Evolutionary conservation across 306 rosid species (phyloP).

Genomic region (Casuarina glauca): DNA sequence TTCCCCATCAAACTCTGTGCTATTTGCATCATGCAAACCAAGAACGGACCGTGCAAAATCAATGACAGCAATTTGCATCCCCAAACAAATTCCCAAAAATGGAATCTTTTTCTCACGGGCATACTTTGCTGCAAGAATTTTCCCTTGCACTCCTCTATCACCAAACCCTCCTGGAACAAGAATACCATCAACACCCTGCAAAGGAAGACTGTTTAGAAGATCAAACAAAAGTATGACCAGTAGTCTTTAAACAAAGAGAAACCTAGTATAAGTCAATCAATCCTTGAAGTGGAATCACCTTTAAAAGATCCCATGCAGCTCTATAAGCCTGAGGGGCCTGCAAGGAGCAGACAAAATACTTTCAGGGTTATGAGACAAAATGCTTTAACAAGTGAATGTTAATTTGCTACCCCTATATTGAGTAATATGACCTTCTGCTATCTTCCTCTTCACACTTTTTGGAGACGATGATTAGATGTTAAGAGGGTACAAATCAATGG

Average conservation of each 20-base stretch:
- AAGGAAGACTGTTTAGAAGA: conserved; percentile 19
- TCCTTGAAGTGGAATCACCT: conserved; percentile 45
- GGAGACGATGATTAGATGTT: neutral
- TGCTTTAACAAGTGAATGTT: too few relatives aligned
- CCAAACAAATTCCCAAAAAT: conserved; percentile 85
- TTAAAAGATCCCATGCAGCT: conserved; percentile 80
- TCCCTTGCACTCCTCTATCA: conserved; percentile 88
- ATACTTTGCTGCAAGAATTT: conserved; percentile 88
- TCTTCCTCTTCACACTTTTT: too few relatives aligned
- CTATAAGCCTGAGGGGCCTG: conserved; percentile 65
- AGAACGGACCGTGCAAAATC: conserved; percentile 84
- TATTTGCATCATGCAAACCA: conserved; percentile 72
- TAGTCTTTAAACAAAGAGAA: conserved; percentile 2
- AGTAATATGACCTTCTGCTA: too few relatives aligned
- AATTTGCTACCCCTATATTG: too few relatives aligned
- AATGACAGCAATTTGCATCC: conserved; percentile 94
- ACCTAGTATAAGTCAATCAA: conserved; percentile 5
- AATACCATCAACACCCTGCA: conserved; percentile 87
- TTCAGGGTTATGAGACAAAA: too few relatives aligned
- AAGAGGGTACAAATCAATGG: neutral
- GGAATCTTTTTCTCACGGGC: conserved; percentile 82
- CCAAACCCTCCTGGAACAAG: conserved; percentile 99
- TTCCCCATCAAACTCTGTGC: conserved; percentile 79
- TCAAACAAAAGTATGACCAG: conserved; percentile 15
- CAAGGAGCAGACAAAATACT: conserved; percentile 14